A percentile compares a stretch with the other conserved stretches of the same genome.
Conservation (phyloP, 1,139 yeast species). For the Scheffersomyces stambukii region DNA sequence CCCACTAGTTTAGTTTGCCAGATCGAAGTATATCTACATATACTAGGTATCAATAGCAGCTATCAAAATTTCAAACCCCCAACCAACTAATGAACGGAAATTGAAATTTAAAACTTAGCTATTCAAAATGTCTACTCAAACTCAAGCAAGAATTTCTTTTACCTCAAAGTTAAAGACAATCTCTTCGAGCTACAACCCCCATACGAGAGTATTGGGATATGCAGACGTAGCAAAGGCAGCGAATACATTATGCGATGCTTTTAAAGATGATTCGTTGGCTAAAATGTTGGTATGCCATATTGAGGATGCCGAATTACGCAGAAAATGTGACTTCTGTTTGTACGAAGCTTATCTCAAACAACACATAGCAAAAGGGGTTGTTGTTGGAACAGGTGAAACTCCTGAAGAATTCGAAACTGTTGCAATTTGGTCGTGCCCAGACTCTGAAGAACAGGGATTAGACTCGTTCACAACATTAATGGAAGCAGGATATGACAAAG, state of each 20-base stretch:
- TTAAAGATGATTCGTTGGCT: conserved; percentile 51
- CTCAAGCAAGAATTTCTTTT: too few species aligned
- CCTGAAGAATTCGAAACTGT: conserved; percentile 56
- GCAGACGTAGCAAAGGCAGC: conserved; percentile 55
- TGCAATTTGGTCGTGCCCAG: conserved; percentile 60
- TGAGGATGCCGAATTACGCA: conserved; percentile 29
- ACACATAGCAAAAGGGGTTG: conserved; percentile 54
- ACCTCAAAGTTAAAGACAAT: too few species aligned
- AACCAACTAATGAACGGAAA: too few species aligned
- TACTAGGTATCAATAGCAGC: too few species aligned
- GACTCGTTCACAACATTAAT: conserved; percentile 48
- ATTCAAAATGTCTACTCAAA: too few species aligned
- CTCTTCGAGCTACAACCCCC: too few species aligned
- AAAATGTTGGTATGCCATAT: conserved; percentile 43
- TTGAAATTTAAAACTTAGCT: too few species aligned
- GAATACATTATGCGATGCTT: conserved; percentile 46
- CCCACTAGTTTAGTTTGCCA: too few species aligned
- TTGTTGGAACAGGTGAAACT: conserved; percentile 43
- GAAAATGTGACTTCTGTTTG: conserved; percentile 41
- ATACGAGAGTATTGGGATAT: too few species aligned
- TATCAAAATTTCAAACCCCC: too few species aligned
- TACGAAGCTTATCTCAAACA: conserved; percentile 57
- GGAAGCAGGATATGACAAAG: conserved; percentile 54
- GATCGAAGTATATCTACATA: too few species aligned
- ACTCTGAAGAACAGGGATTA: conserved; percentile 38